Base-by-base conservation (phyloP, 139 green algal species). In the Haematococcus lacustris region DNA sequence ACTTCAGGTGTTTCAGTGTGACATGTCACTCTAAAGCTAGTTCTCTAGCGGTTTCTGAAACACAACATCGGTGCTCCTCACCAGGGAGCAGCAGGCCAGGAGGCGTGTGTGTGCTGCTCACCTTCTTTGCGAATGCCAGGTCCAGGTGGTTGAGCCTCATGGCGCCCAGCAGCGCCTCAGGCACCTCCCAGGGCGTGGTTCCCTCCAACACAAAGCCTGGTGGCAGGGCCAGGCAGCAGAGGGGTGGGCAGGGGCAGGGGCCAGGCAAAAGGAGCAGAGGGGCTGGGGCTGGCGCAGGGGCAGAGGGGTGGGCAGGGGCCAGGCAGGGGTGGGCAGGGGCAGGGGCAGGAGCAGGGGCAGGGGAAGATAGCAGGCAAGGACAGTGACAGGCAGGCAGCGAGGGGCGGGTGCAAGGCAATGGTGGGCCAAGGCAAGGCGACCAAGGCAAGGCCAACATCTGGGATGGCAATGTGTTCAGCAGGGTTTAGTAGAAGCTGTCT, bases 121-220 rank as follows among this genome's bases (percentile, higher is more conserved):
- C 67, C 67, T 72, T 72, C 39, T 51, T 64, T 13, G 67, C 67
- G 21, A n/a, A 26, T 3, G 34, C 57, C 26, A 73, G 53, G 62
- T 85, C 72, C 39, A 85, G 75, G 67, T 77, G 40, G 68, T 81
- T 79, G n/a, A 85, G 71, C 21, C 81, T 76, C 65, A 87, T 39
- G 4, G 74, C 69, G 43, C 85, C 85, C 62, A 90, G 76, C 68
- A 87, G 78, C 9, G 68, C 68, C 73, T 90, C 85, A 13, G 85
- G 85, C 61, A 90, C 80, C 82, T 88, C 81, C 71, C 85, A 82
- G 9, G 76, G 60, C 0, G 68, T 66, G 40, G 75, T 85, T 63
- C 79, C 84, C 53, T 89, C 84, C 62, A 86, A 66, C 40, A 89
- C 80, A 76, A 89, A 89, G 51, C 85, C 73, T 77, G 64, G 17